Conservation (phyloP, 257 asterid genomes). For the Paraleonurus japonicus region DNA sequence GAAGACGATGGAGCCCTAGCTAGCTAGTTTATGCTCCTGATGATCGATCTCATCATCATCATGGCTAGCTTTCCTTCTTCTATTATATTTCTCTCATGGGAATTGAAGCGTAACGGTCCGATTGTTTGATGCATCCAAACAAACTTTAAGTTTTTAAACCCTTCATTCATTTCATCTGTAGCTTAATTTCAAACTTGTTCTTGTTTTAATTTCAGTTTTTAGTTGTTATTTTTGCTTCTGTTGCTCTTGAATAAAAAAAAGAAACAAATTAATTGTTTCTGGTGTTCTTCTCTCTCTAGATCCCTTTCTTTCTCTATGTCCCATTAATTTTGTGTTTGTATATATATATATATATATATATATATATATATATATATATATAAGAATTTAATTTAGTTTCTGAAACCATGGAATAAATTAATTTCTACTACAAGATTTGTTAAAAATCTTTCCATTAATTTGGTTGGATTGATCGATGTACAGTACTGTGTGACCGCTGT, state of each 20-base stretch:
- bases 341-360: no score
- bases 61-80: constrained; percentile 42
- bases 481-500: neutral
- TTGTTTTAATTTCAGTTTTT: neutral
- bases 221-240: constrained; percentile 13
- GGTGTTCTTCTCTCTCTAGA: constrained; percentile 5
- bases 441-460: neutral
- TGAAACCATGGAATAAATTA: neutral
- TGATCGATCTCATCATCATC: neutral
- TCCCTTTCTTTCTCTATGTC: constrained; percentile 1
- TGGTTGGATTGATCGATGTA: neutral
- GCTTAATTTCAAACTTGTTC: neutral
- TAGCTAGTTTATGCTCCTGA: constrained; percentile 19
- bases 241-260: neutral
- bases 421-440: neutral
- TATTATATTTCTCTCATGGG: constrained; percentile 39
- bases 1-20: constrained; percentile 53
- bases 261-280: neutral
- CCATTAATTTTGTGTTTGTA: neutral
- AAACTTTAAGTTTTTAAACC: neutral
- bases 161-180: neutral
- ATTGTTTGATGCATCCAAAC: constrained; percentile 29
- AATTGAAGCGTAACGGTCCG: constrained; percentile 79
- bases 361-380: no score
- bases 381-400: neutral